Conservation (phyloP, 768 basidiomycete species). For the Termitomyces heimii region DNA sequence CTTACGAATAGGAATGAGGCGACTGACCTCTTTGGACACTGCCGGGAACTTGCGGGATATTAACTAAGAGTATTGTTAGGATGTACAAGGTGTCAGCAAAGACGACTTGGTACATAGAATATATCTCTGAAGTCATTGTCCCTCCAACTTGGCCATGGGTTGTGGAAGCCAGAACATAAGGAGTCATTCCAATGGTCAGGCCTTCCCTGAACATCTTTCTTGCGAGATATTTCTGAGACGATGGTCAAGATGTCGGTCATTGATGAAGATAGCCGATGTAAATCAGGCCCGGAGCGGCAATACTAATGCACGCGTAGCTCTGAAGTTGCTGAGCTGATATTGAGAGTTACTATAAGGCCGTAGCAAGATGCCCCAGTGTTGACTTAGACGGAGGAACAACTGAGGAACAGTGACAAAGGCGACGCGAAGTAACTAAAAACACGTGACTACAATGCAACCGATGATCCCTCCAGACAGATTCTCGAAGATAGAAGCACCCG, state of each 20-base stretch:
- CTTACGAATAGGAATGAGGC: conserved; percentile 26
- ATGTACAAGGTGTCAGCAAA: background rate
- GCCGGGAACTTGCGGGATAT: conserved; percentile 5
- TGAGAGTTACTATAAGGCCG: no score
- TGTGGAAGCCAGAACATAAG: conserved; percentile 18
- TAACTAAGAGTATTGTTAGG: background rate
- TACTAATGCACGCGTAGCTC: background rate
- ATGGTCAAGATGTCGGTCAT: background rate
- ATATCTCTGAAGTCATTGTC: conserved; percentile 7
- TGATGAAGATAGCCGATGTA: background rate
- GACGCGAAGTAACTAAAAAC: no score
- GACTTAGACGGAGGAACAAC: no score
- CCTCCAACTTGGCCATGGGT: conserved; percentile 24
- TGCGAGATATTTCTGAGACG: background rate
- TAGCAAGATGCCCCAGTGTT: no score
- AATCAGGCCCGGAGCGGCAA: background rate
- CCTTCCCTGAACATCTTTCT: conserved; percentile 1
- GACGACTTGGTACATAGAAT: conserved; percentile 6
- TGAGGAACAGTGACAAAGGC: no score
- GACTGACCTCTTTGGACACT: conserved; percentile 4
- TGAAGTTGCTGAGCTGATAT: no score
- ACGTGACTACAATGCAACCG: no score
- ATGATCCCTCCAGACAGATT: no score
- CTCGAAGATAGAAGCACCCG: no score
- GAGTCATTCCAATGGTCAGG: conserved; percentile 24